Evolutionary conservation across 2,329 filamentous ascomycete genomes (phyloP).

Genomic region (Calycina herbarum): DNA sequence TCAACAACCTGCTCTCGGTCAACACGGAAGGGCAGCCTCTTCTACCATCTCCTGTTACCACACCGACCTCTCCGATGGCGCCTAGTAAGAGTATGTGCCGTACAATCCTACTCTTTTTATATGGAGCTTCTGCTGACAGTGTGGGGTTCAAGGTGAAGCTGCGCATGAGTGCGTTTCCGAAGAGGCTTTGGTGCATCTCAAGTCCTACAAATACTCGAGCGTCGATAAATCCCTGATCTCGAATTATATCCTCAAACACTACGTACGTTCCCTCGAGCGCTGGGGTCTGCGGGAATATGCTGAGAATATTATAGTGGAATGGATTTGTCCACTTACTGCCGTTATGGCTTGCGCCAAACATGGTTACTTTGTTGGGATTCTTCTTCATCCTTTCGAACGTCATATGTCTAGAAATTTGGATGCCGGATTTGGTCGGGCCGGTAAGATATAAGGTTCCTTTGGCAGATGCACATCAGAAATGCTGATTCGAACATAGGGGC

Average conservation of each 20-base stretch:
- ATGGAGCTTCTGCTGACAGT: constrained; percentile 9
- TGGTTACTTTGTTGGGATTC: constrained; percentile 95
- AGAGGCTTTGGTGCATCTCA: constrained; percentile 86
- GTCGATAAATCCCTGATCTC: constrained; percentile 96
- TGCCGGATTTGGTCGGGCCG: constrained; percentile 89
- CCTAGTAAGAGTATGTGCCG: constrained; percentile 40
- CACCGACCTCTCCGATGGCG: constrained; percentile 39
- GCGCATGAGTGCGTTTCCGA: constrained; percentile 78
- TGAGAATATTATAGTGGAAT: constrained; percentile 74
- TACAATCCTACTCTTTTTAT: not conserved
- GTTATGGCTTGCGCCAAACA: constrained; percentile 95
- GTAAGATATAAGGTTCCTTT: constrained; percentile 50
- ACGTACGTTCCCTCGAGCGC: constrained; percentile 61
- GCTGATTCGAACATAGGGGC: constrained; percentile 56
- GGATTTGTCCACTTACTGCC: constrained; percentile 88
- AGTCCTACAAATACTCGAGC: constrained; percentile 94
- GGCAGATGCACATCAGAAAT: constrained; percentile 7
- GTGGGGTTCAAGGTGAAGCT: constrained; percentile 47
- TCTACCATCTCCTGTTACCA: constrained; percentile 35
- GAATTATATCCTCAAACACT: constrained; percentile 89
- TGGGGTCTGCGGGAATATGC: constrained; percentile 19
- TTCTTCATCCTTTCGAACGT: constrained; percentile 90
- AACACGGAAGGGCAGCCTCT: constrained; percentile 30
- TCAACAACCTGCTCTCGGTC: constrained; percentile 30
- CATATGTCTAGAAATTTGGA: constrained; percentile 67